Evolutionary conservation across 2,329 filamentous ascomycete genomes (phyloP).

Genomic region (Aspergillus novofumigatus): DNA sequence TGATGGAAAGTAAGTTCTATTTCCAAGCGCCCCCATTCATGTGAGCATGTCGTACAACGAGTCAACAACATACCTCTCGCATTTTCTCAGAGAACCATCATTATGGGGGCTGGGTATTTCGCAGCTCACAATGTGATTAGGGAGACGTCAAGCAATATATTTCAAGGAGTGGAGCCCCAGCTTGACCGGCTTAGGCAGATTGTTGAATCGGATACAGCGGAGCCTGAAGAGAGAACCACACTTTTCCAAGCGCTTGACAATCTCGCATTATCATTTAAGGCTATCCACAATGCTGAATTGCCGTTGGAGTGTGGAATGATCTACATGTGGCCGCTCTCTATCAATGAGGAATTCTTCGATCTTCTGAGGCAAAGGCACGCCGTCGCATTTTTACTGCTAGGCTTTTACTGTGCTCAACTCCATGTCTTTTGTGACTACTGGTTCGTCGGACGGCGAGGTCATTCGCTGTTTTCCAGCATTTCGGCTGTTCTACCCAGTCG

Average conservation of each 20-base stretch:
- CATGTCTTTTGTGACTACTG: conserved; percentile 5
- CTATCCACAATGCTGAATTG: background rate
- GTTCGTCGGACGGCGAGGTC: conserved; percentile 3
- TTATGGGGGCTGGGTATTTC: background rate
- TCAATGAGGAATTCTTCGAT: conserved; percentile 3
- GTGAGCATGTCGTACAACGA: background rate
- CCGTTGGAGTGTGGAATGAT: conserved; percentile 7
- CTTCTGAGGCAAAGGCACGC: background rate
- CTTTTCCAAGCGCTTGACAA: background rate
- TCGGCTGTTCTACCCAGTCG: background rate
- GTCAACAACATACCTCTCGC: background rate
- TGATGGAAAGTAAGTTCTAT: background rate
- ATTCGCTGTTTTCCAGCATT: background rate
- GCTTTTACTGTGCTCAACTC: conserved; percentile 6
- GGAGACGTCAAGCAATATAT: background rate
- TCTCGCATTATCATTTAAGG: background rate
- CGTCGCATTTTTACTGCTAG: conserved; percentile 1
- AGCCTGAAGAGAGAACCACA: background rate
- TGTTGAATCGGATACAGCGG: background rate
- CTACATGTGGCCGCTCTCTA: conserved; percentile 6
- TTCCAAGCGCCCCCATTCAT: background rate
- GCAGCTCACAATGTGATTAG: background rate
- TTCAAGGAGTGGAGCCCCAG: background rate
- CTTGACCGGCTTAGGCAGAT: background rate
- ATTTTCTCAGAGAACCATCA: background rate